Evolutionary conservation across 139 green algal species (phyloP), one percentile per base, ranked within the genome.

Genomic region (Nannochloris sp.): DNA sequence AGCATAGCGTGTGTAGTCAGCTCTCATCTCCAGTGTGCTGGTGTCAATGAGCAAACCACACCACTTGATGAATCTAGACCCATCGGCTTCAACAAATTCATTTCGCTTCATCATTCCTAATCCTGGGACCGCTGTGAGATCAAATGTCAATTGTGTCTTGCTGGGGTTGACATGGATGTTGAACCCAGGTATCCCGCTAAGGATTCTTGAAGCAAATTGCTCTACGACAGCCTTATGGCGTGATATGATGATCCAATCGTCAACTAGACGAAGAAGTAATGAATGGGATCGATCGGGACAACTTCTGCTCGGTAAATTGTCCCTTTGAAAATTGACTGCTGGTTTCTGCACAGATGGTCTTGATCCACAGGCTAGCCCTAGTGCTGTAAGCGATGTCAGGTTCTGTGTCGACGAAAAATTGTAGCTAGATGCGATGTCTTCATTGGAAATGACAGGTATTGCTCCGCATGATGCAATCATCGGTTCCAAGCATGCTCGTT

Each of bases 161-260:
- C 48, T 51, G 3, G 82, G 66, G 76, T 97, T 95, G 36, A 94
- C 76, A n/a, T 7, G 7, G 16, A 80, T 75, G 57, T 81, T 81
- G 62, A 90, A 84, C 31, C 71, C 76, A 15, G 65, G 63, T 64
- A 96, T 90, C 15, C 87, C 89, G 67, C 60, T 37, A 16, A 74
- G 69, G 66, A 88, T 64, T 14, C 75, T 57, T 4, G 12, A 14
- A 3, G 67, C 65, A 18, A 91, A 55, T 1, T 75, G 78, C 34
- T 87, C 75, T 10, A 82, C 85, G 2, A 82, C 82, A 4, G 72
- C 54, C 11, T 67, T 75, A 6, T 57, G 73, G 1, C 69, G 81
- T 14, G 85, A 90, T 44, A 96, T 60, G 18, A 91, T 74, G 29
- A 96, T 74, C 53, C 85, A 93, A 66, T 96, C 90, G 55, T 96